Percentiles rank a stretch among this genome's conserved stretches.
Conservation (phyloP, 1,284 basidiomycete species). For the Rhodotorula sp. region DNA sequence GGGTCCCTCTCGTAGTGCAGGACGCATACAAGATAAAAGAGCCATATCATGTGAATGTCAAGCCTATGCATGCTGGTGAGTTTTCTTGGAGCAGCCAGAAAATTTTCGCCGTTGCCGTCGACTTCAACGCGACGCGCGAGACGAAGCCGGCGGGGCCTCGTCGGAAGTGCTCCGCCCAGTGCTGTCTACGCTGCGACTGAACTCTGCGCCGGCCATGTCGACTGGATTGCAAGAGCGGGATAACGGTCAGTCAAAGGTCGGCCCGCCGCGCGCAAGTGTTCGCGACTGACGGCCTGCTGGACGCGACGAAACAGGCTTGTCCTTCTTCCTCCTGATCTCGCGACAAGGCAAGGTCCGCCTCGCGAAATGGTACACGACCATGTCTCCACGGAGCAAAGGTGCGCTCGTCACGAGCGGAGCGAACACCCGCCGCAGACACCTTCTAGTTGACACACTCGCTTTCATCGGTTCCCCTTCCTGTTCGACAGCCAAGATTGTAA, state of each 20-base stretch:
- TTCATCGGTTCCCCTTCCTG: background rate
- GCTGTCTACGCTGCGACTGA: background rate
- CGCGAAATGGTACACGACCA: conserved; percentile 98
- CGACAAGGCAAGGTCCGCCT: conserved; percentile 87
- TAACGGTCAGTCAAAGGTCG: conserved; percentile 17
- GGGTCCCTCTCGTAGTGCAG: too few species aligned
- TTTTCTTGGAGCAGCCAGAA: background rate
- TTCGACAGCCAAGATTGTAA: conserved; percentile 76
- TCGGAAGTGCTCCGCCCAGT: background rate
- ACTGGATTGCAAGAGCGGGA: conserved; percentile 38
- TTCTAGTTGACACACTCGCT: background rate
- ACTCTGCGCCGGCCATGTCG: conserved; percentile 17
- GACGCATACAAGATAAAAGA: too few species aligned
- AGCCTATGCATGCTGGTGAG: too few species aligned
- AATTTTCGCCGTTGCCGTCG: background rate
- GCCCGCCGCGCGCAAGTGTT: too few species aligned
- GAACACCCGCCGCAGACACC: background rate
- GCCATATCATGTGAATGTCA: too few species aligned
- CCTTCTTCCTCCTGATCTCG: conserved; percentile 37
- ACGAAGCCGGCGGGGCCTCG: background rate
- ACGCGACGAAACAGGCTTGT: conserved; percentile 23
- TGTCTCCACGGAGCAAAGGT: conserved; percentile 60
- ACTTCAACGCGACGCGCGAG: background rate
- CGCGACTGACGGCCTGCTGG: background rate
- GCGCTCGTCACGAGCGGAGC: background rate